Percentiles rank a stretch among this genome's conserved stretches.
phyloP scores from a whole-genome alignment of 768 basidiomycete genomes.

The Macrolepiota fuliginosa region DNA sequence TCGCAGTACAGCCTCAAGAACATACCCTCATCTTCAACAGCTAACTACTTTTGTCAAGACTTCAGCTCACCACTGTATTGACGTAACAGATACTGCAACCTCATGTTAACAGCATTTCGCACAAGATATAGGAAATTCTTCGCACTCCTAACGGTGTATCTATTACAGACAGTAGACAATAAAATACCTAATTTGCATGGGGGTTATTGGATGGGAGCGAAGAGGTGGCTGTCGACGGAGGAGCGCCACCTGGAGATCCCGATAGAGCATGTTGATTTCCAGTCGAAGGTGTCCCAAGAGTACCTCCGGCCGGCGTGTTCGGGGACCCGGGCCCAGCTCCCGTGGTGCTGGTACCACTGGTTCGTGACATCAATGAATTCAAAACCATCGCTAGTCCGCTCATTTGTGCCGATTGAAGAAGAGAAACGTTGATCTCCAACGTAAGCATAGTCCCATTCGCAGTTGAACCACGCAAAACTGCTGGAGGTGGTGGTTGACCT shows the following conservation, averaged over 20 bases:
- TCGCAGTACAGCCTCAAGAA: background rate
- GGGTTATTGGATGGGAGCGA: background rate
- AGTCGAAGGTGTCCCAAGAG: background rate
- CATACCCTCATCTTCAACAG: background rate
- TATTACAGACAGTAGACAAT: background rate
- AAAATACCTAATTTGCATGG: background rate
- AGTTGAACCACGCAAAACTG: conserved; percentile 70
- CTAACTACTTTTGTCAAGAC: background rate
- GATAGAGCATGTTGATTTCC: background rate
- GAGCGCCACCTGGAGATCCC: background rate
- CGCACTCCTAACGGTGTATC: background rate
- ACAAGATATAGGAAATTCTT: background rate
- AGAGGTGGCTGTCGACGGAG: background rate
- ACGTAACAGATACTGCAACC: background rate
- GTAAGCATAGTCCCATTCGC: conserved; percentile 70
- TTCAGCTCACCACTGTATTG: background rate
- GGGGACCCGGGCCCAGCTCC: conserved; percentile 14
- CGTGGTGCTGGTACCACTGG: conserved; percentile 17
- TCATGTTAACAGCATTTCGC: background rate
- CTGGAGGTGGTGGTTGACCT: conserved; percentile 66
- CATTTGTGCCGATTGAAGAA: conserved; percentile 75
- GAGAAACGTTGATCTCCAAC: conserved; percentile 75
- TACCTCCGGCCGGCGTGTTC: background rate
- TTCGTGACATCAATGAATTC: conserved; percentile 65
- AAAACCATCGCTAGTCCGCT: conserved; percentile 69